Percentiles rank a stretch among this genome's conserved stretches.
Evolutionary conservation across 768 basidiomycete genomes (phyloP).

Genomic region (Steccherinum ochraceum): DNA sequence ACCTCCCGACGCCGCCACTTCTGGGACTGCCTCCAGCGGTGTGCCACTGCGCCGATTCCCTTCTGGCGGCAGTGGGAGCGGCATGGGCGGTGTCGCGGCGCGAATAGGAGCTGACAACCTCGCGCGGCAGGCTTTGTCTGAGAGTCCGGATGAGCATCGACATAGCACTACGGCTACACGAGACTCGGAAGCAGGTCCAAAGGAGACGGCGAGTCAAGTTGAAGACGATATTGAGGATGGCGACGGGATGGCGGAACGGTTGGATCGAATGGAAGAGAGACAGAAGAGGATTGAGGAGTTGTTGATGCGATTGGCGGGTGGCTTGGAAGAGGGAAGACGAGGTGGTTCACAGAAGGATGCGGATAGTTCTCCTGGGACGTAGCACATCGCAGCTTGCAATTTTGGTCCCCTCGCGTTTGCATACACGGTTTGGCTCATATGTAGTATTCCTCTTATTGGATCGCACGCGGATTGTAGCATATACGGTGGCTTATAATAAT

Average conservation of each 20-base stretch:
- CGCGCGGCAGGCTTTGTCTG: conserved; percentile 15
- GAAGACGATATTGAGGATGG: conserved; percentile 22
- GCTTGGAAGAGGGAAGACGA: conserved; percentile 5
- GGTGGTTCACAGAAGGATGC: no score
- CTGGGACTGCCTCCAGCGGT: no score
- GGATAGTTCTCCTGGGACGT: no score
- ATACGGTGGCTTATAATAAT: no score
- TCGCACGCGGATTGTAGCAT: no score
- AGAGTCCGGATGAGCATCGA: conserved; percentile 23
- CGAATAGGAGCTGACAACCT: neutral
- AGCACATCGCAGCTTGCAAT: no score
- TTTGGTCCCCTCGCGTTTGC: no score
- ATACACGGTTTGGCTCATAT: no score
- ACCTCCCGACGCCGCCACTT: neutral
- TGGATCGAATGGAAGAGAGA: conserved; percentile 35
- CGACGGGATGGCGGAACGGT: conserved; percentile 23
- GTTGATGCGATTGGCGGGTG: conserved; percentile 26
- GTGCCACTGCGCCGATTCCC: conserved; percentile 15
- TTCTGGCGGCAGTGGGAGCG: neutral
- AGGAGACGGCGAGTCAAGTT: conserved; percentile 23
- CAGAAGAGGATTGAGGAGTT: conserved; percentile 46
- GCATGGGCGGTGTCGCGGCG: conserved; percentile 1
- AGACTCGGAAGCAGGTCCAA: no score
- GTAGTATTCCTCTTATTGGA: no score
- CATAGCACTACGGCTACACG: conserved; percentile 8